Conservation (phyloP, 169 alveolate species). For the Eimeria tenella region DNA sequence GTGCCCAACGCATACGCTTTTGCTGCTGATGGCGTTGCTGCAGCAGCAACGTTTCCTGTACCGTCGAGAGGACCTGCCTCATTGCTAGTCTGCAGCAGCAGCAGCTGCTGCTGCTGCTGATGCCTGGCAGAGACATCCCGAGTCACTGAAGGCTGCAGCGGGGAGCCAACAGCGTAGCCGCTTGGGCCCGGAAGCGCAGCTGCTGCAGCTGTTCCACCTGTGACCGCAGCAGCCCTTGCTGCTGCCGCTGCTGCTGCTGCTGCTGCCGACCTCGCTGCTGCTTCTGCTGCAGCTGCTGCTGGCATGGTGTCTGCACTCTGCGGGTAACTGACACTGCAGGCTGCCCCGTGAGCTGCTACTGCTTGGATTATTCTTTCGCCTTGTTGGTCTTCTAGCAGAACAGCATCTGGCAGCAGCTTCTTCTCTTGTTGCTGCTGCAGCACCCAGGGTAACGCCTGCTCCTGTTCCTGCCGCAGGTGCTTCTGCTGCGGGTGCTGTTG, state of each 20-base stretch:
- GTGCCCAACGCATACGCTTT: neutral
- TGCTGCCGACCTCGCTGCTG: constrained; percentile 3
- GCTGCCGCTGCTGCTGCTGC: constrained; percentile 1
- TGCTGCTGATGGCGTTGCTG: neutral
- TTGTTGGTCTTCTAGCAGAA: neutral
- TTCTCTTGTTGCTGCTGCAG: constrained; percentile 1
- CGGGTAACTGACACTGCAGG: neutral
- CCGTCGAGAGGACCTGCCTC: too few species aligned
- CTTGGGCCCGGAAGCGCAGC: neutral
- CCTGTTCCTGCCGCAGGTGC: constrained; percentile 15
- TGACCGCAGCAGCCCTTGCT: constrained; percentile 9
- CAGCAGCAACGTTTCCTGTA: neutral
- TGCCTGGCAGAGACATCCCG: neutral
- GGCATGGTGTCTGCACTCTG: neutral
- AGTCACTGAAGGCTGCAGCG: too few species aligned
- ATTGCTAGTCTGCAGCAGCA: neutral
- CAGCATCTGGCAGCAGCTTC: neutral
- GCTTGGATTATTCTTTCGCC: neutral
- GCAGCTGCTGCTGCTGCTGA: constrained; percentile 39
- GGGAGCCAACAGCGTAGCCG: neutral
- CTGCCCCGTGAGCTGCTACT: constrained; percentile 64
- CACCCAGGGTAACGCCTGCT: neutral
- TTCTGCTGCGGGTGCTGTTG: neutral
- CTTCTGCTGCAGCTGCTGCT: constrained; percentile 22
- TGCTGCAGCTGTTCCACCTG: constrained; percentile 1